A percentile compares a stretch with the other conserved stretches of the same genome.
Evolutionary conservation across 192 early-diverging fungal genomes (phyloP).

Genomic region (Coemansia erecta): DNA sequence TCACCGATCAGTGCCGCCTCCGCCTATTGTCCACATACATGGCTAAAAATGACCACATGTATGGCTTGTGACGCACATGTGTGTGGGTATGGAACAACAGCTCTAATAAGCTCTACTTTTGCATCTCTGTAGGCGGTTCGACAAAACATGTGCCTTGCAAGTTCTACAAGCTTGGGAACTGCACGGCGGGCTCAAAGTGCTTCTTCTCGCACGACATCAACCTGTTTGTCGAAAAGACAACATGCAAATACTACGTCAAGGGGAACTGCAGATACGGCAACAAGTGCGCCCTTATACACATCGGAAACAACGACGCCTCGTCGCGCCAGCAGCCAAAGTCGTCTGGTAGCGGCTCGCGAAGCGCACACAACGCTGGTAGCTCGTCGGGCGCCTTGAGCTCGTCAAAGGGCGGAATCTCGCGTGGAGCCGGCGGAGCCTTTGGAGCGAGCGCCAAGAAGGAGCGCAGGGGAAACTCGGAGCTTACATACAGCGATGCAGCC

Average conservation of each 20-base stretch:
- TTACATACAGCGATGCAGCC: constrained; percentile 24
- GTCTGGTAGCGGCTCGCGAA: background rate
- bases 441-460: constrained; percentile 18
- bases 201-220: constrained; percentile 71
- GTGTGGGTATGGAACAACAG: background rate
- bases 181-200: constrained; percentile 73
- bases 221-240: constrained; percentile 58
- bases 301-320: constrained; percentile 4
- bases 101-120: background rate
- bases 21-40: constrained; percentile 7
- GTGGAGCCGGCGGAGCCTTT: constrained; percentile 8
- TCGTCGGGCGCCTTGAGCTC: background rate
- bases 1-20: constrained; percentile 7
- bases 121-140: constrained; percentile 42
- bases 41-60: too few species aligned
- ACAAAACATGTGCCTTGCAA: constrained; percentile 73
- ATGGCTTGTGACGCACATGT: background rate
- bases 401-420: constrained; percentile 9
- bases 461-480: constrained; percentile 3
- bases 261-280: constrained; percentile 80
- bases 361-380: constrained; percentile 11
- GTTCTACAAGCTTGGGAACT: constrained; percentile 74
- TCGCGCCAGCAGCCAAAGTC: constrained; percentile 13
- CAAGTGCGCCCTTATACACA: constrained; percentile 64
- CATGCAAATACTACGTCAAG: constrained; percentile 77